Conservation (phyloP, 2,329 filamentous ascomycete species). For the Aspergillus thermomutatus region DNA sequence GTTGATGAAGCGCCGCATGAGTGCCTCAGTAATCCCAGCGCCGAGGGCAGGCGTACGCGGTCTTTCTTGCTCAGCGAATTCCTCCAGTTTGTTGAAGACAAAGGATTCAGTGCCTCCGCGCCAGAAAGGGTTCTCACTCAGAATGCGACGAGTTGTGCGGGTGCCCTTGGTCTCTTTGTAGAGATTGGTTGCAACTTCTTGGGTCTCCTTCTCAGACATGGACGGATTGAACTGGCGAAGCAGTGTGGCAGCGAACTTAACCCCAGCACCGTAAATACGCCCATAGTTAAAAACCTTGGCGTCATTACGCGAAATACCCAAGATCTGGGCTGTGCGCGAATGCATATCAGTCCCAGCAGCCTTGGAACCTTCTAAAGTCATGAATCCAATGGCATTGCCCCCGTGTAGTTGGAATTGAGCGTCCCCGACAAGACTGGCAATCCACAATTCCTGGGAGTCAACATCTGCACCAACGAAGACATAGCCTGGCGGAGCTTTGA, state of each 20-base stretch:
- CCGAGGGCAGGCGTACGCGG: conserved; percentile 89
- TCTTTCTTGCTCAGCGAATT: conserved; percentile 91
- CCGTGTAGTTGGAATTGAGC: conserved; percentile 93
- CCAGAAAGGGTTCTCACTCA: conserved; percentile 82
- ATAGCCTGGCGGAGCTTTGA: conserved; percentile 85
- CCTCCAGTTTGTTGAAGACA: conserved; percentile 96
- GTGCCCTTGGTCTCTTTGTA: conserved; percentile 89
- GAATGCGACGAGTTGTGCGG: conserved; percentile 70
- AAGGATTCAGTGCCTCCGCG: conserved; percentile 94
- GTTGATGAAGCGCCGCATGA: conserved; percentile 82
- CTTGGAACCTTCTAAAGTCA: conserved; percentile 97
- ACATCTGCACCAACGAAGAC: conserved; percentile 96
- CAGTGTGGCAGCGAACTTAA: conserved; percentile 87
- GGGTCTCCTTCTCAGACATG: conserved; percentile 75
- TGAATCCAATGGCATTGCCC: conserved; percentile 96
- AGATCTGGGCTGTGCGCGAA: conserved; percentile 84
- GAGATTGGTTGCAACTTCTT: conserved; percentile 70
- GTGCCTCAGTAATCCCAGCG: conserved; percentile 91
- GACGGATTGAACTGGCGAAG: conserved; percentile 89
- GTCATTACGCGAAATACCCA: conserved; percentile 91
- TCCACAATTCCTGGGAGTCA: conserved; percentile 97
- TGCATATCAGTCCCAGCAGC: conserved; percentile 90
- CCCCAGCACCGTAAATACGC: conserved; percentile 94
- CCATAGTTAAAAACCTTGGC: conserved; percentile 99
- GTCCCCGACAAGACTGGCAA: conserved; percentile 90